A percentile compares a stretch with the other conserved stretches of the same genome.
Evolutionary conservation across 106 monocot species (phyloP).

Genomic region (Dendrobium chrysotoxum): DNA sequence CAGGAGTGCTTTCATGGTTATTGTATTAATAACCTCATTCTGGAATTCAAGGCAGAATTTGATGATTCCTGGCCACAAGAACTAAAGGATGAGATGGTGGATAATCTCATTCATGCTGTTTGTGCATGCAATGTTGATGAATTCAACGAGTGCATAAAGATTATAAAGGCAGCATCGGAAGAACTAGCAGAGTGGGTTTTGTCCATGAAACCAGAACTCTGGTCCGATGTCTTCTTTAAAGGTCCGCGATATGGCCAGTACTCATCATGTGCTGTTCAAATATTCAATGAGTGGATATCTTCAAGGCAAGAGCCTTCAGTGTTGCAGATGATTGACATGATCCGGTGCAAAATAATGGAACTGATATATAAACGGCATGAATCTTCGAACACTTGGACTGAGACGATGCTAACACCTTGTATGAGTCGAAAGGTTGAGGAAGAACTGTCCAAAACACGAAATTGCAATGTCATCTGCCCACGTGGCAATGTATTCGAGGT

Average conservation of each 20-base stretch:
- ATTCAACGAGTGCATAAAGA: constrained; percentile 62
- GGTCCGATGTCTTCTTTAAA: constrained; percentile 93
- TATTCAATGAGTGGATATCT: constrained; percentile 60
- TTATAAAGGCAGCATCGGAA: constrained; percentile 57
- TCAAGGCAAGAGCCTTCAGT: constrained; percentile 67
- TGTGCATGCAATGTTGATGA: constrained; percentile 73
- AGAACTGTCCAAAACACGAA: constrained; percentile 34
- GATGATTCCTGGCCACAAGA: constrained; percentile 59
- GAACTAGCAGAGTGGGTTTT: constrained; percentile 82
- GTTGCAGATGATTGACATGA: constrained; percentile 77
- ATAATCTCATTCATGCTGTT: constrained; percentile 41
- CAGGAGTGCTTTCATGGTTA: constrained; percentile 55
- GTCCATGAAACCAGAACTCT: constrained; percentile 56
- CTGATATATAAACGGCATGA: constrained; percentile 68
- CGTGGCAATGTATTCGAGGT: constrained; percentile 63
- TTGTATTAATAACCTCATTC: constrained; percentile 52
- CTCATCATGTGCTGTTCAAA: constrained; percentile 47
- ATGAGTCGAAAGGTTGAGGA: constrained; percentile 60
- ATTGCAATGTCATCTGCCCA: constrained; percentile 43
- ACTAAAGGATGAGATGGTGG: constrained; percentile 42
- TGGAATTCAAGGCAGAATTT: constrained; percentile 66
- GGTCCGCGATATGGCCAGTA: constrained; percentile 53
- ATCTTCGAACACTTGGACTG: constrained; percentile 68
- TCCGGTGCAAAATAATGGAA: constrained; percentile 94
- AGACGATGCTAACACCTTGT: constrained; percentile 46